phyloP scores from a whole-genome alignment of 23 red algal species.

The Gracilaria caudata region DNA sequence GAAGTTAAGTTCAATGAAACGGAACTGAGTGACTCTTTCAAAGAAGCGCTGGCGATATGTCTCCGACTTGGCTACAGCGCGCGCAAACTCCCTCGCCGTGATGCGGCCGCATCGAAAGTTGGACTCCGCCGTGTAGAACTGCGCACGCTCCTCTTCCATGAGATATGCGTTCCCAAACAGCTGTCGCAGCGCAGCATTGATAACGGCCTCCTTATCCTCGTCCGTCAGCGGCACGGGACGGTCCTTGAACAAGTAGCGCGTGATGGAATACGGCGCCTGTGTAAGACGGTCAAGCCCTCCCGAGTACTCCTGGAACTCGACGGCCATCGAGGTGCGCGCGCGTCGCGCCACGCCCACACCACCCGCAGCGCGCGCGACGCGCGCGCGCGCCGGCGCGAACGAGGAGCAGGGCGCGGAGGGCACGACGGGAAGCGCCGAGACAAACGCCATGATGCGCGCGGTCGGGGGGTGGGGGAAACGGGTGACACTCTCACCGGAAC shows the following conservation, averaged over 20 bases:
- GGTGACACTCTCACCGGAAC: no score
- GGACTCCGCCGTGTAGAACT: slow-evolving; percentile 77
- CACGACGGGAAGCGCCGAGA: slow-evolving; percentile 39
- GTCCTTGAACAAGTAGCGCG: slow-evolving; percentile 65
- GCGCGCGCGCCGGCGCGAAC: neutral
- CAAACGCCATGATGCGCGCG: slow-evolving; percentile 43
- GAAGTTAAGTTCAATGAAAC: slow-evolving; percentile 84
- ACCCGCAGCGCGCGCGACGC: neutral
- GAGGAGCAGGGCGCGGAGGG: slow-evolving; percentile 7
- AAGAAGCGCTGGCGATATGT: slow-evolving; percentile 82
- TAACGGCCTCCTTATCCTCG: slow-evolving; percentile 65
- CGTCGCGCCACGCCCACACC: neutral
- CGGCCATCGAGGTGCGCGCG: neutral
- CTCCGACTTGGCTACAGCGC: slow-evolving; percentile 67
- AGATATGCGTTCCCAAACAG: slow-evolving; percentile 83
- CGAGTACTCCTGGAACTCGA: slow-evolving; percentile 70
- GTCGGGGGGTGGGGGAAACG: neutral
- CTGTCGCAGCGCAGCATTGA: slow-evolving; percentile 47
- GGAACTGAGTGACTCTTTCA: slow-evolving; percentile 67
- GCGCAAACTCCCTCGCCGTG: slow-evolving; percentile 69
- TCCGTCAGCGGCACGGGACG: slow-evolving; percentile 18
- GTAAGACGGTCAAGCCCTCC: slow-evolving; percentile 64
- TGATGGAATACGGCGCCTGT: slow-evolving; percentile 62
- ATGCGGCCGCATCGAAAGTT: slow-evolving; percentile 65
- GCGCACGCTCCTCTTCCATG: slow-evolving; percentile 85